phyloP scores from a whole-genome alignment of 345 rosid species.

The Eucalyptus cladocalyx region DNA sequence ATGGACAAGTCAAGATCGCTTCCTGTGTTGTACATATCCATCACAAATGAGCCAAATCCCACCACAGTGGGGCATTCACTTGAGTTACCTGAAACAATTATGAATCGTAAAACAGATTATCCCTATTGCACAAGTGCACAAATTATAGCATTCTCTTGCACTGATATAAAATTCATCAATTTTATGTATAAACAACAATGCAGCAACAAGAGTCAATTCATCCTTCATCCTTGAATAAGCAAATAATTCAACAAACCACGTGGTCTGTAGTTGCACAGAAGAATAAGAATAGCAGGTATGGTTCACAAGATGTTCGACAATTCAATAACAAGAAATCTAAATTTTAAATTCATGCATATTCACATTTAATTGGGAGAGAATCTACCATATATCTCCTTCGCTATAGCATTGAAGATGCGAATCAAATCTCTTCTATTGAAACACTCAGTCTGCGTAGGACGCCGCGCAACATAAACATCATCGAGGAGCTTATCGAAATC shows the following conservation, averaged over 20 bases:
- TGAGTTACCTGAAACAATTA: slow-evolving; percentile 8
- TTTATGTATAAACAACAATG: background rate
- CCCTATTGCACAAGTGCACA: background rate
- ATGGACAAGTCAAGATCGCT: slow-evolving; percentile 47
- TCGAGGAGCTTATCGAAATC: slow-evolving; percentile 18
- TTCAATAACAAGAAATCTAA: background rate
- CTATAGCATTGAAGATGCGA: slow-evolving; percentile 21
- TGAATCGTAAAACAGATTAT: background rate
- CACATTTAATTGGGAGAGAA: background rate
- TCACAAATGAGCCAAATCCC: slow-evolving; percentile 37
- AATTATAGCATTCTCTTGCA: background rate
- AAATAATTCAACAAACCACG: background rate
- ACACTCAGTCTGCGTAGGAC: slow-evolving; percentile 22
- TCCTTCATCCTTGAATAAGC: background rate
- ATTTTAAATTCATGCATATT: background rate
- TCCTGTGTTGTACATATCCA: slow-evolving; percentile 23
- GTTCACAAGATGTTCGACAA: background rate
- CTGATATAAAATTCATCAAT: background rate
- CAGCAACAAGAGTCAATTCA: background rate
- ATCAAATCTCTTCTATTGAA: slow-evolving; percentile 17
- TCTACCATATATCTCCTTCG: slow-evolving; percentile 30
- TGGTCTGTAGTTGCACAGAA: background rate
- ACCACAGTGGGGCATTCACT: slow-evolving; percentile 24
- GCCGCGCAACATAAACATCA: slow-evolving; percentile 9
- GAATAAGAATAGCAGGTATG: background rate